Evolutionary conservation across 495 filamentous ascomycete species (phyloP), one percentile per base, ranked within the genome.

Genomic region (Aspergillus coremiiformis): DNA sequence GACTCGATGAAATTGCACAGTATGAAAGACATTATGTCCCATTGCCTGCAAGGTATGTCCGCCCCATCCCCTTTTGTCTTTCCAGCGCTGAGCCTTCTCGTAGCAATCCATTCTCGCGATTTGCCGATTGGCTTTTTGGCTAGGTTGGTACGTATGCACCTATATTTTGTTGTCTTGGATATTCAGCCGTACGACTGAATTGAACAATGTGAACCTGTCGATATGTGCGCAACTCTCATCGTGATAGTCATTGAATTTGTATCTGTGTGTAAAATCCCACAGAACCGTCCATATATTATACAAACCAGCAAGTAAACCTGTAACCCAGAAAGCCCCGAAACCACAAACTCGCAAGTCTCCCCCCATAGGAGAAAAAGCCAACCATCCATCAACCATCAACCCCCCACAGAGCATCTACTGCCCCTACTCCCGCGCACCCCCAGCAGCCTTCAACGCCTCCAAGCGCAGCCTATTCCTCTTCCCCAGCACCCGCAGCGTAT

Each of bases 1-100:
- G 84, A 41, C 58, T 89, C n/a, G 81, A 79, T 7, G 82, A 85
- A 59, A 83, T 93, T 53, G 87, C 88, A 47, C 81, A 85, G 53
- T 91, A 93, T 60, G 80, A 81, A 12, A 69, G 71, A 29, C 83
- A 78, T 43, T 90, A 78, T 66, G 71, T 86, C 11, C 71, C 78
- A 11, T 52, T 21, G 17, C 78, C 75, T 4, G 72, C 86, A 4
- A 81, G 68, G 85, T 86, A 71, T 66, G 72, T 62, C 11, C 12
- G 17, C 7, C 20, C 12, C 32, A 47, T 8, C 11, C 19, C 33
- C 30, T 41, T 33, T 9, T 6, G 10, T 17, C n/a, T 9, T 7
- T 39, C 10, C 15, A 24, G 17, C 5, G 44, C 60, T 63, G 39
- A 66, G n/a, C 22, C 14, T 8, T 29, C 0, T 9, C 8, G 8